Base-by-base conservation (phyloP, 2,329 filamentous ascomycete genomes). In the Cryoendolithus antarcticus region DNA sequence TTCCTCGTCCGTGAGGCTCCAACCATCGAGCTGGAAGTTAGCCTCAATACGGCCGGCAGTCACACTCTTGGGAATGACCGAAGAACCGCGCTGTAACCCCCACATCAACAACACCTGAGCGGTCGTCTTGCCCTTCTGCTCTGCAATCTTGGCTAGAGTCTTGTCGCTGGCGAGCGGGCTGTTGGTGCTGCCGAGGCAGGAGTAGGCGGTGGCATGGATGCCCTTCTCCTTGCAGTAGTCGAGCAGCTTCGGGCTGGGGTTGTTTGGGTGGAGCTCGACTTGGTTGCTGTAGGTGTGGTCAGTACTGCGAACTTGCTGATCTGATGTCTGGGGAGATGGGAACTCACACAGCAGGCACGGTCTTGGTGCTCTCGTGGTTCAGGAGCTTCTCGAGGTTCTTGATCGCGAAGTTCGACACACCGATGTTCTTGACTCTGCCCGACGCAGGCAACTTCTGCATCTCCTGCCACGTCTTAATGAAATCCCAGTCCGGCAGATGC, bases 21-120 rank as follows among this genome's bases (percentile, higher is more conserved):
- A 89, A 38, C 80, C 82, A 59, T 86, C 75, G 15, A 67, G 68
- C 59, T 81, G 74, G 51, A 77, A 84, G 70, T 93, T 93, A 46
- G 67, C 74, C 62, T 82, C 69, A 54, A 93, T 86, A 32, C 85
- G 74, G 38, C 68, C 69, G 49, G 77, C 72, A 30, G 43, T 49
- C 27, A 49, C 59, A 38, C 62, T 67, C 56, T 73, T 73, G 2
- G 70, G 71, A 32, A 74, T 72, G 4, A 72, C 66, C 29, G 60
- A 55, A 3, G 64, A 67, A 6, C 64, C 66, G 19, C 69, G 54
- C 44, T 62, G 58, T 4, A 69, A 52, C 0, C 64, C 66, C 70
- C 70, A 74, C 2, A 61, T 63, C 3, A 74, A 55, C 4, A 67
- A 55, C 0, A 65, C 56, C 44, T 70, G 67, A 0, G 69, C 62